Evolutionary conservation across 2,329 filamentous ascomycete genomes (phyloP).

Genomic region (Dothiorella sarmentorum): DNA sequence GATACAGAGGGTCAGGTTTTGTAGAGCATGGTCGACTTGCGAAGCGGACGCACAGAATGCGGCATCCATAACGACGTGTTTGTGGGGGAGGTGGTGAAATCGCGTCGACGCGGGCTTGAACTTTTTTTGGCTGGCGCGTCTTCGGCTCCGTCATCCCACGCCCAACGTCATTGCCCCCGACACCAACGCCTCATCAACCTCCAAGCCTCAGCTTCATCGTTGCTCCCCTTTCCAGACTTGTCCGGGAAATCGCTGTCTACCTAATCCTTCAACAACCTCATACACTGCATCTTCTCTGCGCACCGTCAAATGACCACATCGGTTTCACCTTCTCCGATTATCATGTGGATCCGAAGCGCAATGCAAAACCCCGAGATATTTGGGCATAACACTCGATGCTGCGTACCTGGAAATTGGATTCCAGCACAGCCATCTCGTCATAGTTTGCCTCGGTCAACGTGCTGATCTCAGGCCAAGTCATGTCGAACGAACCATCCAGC

Average conservation of each 20-base stretch:
- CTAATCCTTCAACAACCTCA: too few species aligned
- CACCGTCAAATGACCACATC: conserved; percentile 37
- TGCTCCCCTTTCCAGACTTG: neutral
- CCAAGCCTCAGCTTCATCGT: neutral
- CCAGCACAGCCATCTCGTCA: conserved; percentile 55
- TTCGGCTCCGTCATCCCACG: neutral
- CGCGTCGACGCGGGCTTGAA: neutral
- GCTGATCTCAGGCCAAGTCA: conserved; percentile 42
- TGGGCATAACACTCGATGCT: conserved; percentile 56
- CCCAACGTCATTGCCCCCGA: conserved; percentile 5
- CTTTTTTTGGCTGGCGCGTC: neutral
- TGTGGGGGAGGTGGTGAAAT: neutral
- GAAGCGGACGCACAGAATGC: neutral
- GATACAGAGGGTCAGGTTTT: neutral
- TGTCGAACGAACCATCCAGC: conserved; percentile 37
- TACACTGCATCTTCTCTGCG: neutral
- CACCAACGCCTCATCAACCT: neutral
- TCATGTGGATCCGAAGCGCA: conserved; percentile 52
- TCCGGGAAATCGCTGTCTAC: neutral
- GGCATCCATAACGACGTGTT: neutral
- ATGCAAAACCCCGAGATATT: conserved; percentile 56
- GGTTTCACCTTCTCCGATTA: conserved; percentile 60
- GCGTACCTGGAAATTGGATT: conserved; percentile 55
- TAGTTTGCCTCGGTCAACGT: conserved; percentile 51
- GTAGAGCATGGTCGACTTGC: neutral